Evolutionary conservation across 768 basidiomycete genomes (phyloP), one percentile per base, ranked within the genome.

Genomic region (Boletellus ananas): DNA sequence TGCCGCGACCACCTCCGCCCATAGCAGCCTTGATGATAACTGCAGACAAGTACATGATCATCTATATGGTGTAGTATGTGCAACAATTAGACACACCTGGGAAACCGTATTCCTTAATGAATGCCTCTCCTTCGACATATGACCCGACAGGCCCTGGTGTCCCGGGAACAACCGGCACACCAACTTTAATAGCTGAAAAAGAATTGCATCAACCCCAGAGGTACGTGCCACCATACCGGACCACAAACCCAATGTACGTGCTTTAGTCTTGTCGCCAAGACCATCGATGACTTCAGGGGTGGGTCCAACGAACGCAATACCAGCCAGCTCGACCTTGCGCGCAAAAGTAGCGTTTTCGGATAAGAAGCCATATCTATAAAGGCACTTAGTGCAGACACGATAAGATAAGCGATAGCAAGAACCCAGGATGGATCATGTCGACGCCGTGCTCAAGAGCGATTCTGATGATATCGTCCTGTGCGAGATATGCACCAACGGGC

Each of bases 381-480:
- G 12, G 42, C 8, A 33, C 47, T 59, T 21, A 51, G 25, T 9
- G 47, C 47, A 40, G 33, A 43, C 9, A 54, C 14, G 36, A 23
- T 25, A 34, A 34, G 38, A 49, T 33, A 39, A 16, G 34, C 44
- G 43, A 17, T 31, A 2, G 17, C 20, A 37, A 77, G 63, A 59
- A 93, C 91, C 94, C 94, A 11, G 94, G 96, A 71, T 98, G 96
- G 65, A 99, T 98, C 96, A 99, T 98, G 68, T 97, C 95, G 21
- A 99, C 96, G 21, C 92, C 94, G 70, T 98, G 94, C 70, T 98
- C 94, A 38, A 98, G 79, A n/a, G 94, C 92, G 58, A 94, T 87
- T 56, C 84, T 76, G 72, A 99, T 94, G 70, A 99, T 98, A 63
- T 96, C 94, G 60, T 98, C 93, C 68, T 97, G 94, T 2, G 94